Percentiles rank a stretch among this genome's conserved stretches.
Evolutionary conservation across 1,284 basidiomycete genomes (phyloP).

Genomic region (Pyrrhoderma lamaoense): DNA sequence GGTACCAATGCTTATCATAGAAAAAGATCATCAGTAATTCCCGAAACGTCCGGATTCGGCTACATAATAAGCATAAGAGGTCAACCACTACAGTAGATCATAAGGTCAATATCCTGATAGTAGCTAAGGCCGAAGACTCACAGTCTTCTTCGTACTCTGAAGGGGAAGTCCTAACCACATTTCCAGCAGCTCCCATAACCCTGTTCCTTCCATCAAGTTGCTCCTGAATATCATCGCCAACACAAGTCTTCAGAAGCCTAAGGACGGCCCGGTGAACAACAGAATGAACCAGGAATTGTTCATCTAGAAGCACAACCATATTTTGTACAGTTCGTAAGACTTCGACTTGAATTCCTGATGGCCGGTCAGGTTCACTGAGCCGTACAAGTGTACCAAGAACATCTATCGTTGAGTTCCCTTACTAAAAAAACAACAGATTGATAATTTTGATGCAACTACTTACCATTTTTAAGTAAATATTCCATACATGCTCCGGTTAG

Average conservation of each 20-base stretch:
- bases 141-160: slow-evolving; percentile 83
- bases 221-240: slow-evolving; percentile 85
- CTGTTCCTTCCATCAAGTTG: slow-evolving; percentile 69
- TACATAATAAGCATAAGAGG: slow-evolving; percentile 84
- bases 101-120: slow-evolving; percentile 1
- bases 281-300: slow-evolving; percentile 86
- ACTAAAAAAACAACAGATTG: background rate
- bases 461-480: slow-evolving; percentile 84
- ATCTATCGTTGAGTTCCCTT: slow-evolving; percentile 38
- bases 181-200: slow-evolving; percentile 76
- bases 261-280: slow-evolving; percentile 86
- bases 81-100: slow-evolving; percentile 64
- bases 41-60: slow-evolving; percentile 81
- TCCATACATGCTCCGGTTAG: slow-evolving; percentile 84
- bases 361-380: slow-evolving; percentile 76
- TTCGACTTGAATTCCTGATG: slow-evolving; percentile 79
- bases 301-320: slow-evolving; percentile 83
- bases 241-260: slow-evolving; percentile 79
- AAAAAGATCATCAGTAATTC: slow-evolving; percentile 95
- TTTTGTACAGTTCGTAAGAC: slow-evolving; percentile 80
- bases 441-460: slow-evolving; percentile 16
- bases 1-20: slow-evolving; percentile 83
- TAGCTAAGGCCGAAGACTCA: slow-evolving; percentile 34
- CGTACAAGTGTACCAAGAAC: slow-evolving; percentile 79
- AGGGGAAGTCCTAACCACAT: slow-evolving; percentile 56